Evolutionary conservation across 2,329 filamentous ascomycete species (phyloP).

Genomic region (Penicillium nordicum): DNA sequence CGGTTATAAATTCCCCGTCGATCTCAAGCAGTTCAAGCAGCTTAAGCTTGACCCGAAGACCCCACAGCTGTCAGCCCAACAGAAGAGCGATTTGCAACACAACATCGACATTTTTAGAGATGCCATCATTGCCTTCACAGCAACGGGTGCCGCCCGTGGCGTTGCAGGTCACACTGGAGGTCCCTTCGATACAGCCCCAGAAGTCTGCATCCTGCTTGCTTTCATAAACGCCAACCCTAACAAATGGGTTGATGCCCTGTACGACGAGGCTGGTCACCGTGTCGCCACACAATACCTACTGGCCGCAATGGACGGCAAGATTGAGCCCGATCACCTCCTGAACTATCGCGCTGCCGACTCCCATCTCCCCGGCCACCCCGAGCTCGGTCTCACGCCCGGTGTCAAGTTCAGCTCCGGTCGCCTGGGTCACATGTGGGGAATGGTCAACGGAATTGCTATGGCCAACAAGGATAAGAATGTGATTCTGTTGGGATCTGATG

Average conservation of each 20-base stretch:
- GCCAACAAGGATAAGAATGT: conserved; percentile 38
- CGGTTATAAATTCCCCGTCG: conserved; percentile 30
- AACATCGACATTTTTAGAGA: conserved; percentile 41
- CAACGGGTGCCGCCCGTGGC: conserved; percentile 38
- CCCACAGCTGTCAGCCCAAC: conserved; percentile 32
- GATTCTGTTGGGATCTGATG: conserved; percentile 39
- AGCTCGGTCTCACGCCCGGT: conserved; percentile 40
- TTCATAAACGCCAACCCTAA: conserved; percentile 36
- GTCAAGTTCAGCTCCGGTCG: conserved; percentile 42
- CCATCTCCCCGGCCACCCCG: conserved; percentile 41
- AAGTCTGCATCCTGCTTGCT: conserved; percentile 40
- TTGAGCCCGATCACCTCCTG: conserved; percentile 39
- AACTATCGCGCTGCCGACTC: conserved; percentile 42
- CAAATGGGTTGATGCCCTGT: conserved; percentile 34
- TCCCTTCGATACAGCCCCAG: conserved; percentile 40
- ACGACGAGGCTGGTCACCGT: conserved; percentile 41
- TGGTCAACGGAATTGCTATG: conserved; percentile 40
- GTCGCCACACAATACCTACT: conserved; percentile 43
- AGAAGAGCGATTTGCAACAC: conserved; percentile 37
- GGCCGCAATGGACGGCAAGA: conserved; percentile 36
- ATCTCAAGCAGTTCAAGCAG: conserved; percentile 35
- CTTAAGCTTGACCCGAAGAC: conserved; percentile 35
- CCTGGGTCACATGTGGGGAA: conserved; percentile 41
- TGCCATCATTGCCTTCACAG: conserved; percentile 41
- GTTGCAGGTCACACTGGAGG: conserved; percentile 41